phyloP scores from a whole-genome alignment of 2,329 filamentous ascomycete species.

The Stenocarpella maydis region DNA sequence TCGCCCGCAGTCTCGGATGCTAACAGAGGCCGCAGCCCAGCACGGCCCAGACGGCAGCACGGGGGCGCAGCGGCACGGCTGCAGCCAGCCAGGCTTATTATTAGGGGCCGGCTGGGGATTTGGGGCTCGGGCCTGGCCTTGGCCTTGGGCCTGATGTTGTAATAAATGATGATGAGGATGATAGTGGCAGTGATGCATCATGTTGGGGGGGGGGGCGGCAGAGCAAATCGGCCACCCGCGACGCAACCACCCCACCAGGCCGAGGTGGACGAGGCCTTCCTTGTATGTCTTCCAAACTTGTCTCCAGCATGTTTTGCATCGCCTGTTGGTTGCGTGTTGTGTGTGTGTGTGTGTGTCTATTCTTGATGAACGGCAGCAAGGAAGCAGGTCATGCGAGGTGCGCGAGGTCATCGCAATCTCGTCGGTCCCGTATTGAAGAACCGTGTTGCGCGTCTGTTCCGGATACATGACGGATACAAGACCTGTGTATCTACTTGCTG shows the following conservation, averaged over 20 bases:
- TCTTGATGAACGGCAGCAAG: not conserved
- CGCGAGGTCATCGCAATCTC: constrained; percentile 35
- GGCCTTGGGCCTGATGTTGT: not conserved
- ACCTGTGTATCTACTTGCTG: too few species aligned
- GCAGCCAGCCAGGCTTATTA: constrained; percentile 22
- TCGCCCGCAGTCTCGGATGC: constrained; percentile 17
- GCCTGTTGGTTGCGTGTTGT: constrained; percentile 10
- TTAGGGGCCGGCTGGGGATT: constrained; percentile 21
- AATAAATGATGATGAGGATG: not conserved
- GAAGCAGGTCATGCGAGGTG: not conserved
- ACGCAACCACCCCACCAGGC: not conserved
- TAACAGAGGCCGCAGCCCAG: constrained; percentile 1
- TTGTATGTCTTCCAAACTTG: not conserved
- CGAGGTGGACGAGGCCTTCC: not conserved
- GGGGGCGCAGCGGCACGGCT: constrained; percentile 20
- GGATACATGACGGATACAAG: constrained; percentile 8
- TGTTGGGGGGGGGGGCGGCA: not conserved
- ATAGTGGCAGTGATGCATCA: not conserved
- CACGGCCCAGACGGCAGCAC: not conserved
- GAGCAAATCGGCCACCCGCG: not conserved
- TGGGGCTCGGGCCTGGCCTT: constrained; percentile 9
- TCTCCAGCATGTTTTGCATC: not conserved
- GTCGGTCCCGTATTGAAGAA: constrained; percentile 26
- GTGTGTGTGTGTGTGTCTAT: too few species aligned
- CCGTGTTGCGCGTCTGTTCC: constrained; percentile 16